Evolutionary conservation across 2,329 filamentous ascomycete species (phyloP), one percentile per base, ranked within the genome.

Genomic region (Fusarium oxysporum): DNA sequence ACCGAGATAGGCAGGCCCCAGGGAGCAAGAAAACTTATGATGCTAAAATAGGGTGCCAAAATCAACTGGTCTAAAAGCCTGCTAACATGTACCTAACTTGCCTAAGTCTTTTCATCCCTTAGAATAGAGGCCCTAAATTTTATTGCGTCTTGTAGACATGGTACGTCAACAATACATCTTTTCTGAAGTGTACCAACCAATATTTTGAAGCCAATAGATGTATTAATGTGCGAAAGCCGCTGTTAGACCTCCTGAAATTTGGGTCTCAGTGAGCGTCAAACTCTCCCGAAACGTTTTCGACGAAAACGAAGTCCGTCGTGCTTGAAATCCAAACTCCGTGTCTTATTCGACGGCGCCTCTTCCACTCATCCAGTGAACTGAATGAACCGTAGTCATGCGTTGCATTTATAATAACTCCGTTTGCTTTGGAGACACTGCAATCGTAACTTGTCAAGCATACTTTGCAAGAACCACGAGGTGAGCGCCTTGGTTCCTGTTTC

Each of bases 331-430:
- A 3, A 35, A 3, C 2, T 14, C 23, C n/a, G 11, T 0, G 11
- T 4, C 1, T 0, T 25, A 6, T 14, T 11, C 4, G 3, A 21
- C 32, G 35, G 19, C 23, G 50, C 21, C 17, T 53, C 33, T 21
- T 33, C 47, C 48, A 38, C 33, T 28, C 23, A 25, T 23, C 16
- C n/a, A 25, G n/a, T 19, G 57, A 28, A 44, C 13, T 5, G 17
- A 44, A 45, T 8, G 48, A 37, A 11, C 57, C 57, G 23, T 37
- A 65, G 48, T 65, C 58, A 9, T 65, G 48, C 30, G n/a, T 55
- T 21, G 37, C 19, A 2, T 41, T 23, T 23, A 55, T 3, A 5
- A 37, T 19, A 17, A 43, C 9, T 1, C 14, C 6, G 4, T 14
- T 12, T 9, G 6, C 17, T 11, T 3, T n/a, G 12, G 11, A 13